These are phyloP conservation scores for Lactifluus piperatus DNA, from an alignment of 768 basidiomycete genomes.

Conservation along the genomic window DNA sequence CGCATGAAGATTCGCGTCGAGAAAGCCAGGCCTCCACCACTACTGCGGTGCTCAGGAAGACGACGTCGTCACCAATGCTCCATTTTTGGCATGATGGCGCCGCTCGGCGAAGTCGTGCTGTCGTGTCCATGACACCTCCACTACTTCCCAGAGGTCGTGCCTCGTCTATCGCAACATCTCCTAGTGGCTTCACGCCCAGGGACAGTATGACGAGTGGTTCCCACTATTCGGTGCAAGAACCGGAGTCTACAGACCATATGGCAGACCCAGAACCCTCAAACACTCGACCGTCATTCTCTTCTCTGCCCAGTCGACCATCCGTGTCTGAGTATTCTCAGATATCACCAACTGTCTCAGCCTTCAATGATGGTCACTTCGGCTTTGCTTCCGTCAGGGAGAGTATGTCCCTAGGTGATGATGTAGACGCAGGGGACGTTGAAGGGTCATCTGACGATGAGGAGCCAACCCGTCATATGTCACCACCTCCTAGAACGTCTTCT, in stretches of 20 bases:
- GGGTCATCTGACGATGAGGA: not conserved
- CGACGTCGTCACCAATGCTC: conserved; percentile 37
- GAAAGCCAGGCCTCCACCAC: conserved; percentile 13
- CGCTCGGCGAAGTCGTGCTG: conserved; percentile 6
- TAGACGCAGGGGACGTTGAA: not conserved
- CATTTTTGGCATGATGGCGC: conserved; percentile 13
- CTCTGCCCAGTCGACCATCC: conserved; percentile 42
- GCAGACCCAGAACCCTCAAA: conserved; percentile 24
- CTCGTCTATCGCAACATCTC: not conserved
- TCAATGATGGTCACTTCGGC: conserved; percentile 48
- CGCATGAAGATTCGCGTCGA: conserved; percentile 17
- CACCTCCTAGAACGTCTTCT: conserved; percentile 20
- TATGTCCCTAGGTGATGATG: conserved; percentile 18
- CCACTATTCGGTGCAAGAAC: conserved; percentile 16
- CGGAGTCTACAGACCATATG: not conserved
- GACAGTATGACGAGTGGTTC: conserved; percentile 21
- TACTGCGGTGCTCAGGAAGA: conserved; percentile 32
- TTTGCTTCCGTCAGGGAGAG: conserved; percentile 18
- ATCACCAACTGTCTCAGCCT: conserved; percentile 76
- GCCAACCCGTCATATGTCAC: conserved; percentile 16
- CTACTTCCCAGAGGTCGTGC: conserved; percentile 4
- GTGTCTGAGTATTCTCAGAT: conserved; percentile 60
- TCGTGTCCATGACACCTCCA: conserved; percentile 20
- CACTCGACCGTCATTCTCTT: conserved; percentile 45
- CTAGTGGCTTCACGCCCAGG: not conserved